Evolutionary conservation across 2,329 filamentous ascomycete genomes (phyloP).

Genomic region (Neonectria magnoliae): DNA sequence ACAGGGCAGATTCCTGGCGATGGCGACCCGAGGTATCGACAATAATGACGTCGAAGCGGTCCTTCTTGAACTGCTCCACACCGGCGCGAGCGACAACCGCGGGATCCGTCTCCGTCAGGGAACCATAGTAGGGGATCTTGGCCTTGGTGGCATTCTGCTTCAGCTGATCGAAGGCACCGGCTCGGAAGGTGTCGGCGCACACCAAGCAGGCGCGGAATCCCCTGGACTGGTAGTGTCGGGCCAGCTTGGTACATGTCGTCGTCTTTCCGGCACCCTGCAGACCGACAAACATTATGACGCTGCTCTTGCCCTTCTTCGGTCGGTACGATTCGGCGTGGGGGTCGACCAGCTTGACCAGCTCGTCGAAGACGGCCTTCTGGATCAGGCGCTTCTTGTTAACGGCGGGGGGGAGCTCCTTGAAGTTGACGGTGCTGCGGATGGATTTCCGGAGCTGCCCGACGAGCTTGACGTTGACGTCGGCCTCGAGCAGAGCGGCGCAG

Average conservation of each 20-base stretch:
- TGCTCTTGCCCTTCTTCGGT: constrained; percentile 93
- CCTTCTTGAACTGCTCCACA: constrained; percentile 99
- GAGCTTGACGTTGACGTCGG: constrained; percentile 96
- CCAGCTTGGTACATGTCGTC: constrained; percentile 96
- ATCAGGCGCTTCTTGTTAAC: constrained; percentile 99
- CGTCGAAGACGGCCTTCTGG: constrained; percentile 97
- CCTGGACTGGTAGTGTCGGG: constrained; percentile 90
- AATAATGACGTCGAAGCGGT: constrained; percentile 97
- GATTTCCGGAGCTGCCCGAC: constrained; percentile 92
- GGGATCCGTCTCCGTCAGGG: constrained; percentile 94
- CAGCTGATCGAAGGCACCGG: constrained; percentile 96
- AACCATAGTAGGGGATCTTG: constrained; percentile 98
- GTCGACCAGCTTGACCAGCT: constrained; percentile 94
- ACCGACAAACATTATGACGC: constrained; percentile 99
- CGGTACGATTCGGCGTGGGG: constrained; percentile 96
- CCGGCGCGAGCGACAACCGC: constrained; percentile 93
- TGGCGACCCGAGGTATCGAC: constrained; percentile 97
- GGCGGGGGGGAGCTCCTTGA: constrained; percentile 88
- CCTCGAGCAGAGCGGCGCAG: constrained; percentile 91
- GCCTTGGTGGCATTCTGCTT: constrained; percentile 99
- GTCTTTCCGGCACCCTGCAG: constrained; percentile 98
- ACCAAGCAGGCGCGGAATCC: constrained; percentile 95
- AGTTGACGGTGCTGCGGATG: constrained; percentile 90
- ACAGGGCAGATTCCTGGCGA: constrained; percentile 92
- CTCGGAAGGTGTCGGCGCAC: constrained; percentile 98